These are phyloP conservation scores for Cladosporium colombiae DNA, from an alignment of 2,329 filamentous ascomycete genomes.

Conservation along the genomic window DNA sequence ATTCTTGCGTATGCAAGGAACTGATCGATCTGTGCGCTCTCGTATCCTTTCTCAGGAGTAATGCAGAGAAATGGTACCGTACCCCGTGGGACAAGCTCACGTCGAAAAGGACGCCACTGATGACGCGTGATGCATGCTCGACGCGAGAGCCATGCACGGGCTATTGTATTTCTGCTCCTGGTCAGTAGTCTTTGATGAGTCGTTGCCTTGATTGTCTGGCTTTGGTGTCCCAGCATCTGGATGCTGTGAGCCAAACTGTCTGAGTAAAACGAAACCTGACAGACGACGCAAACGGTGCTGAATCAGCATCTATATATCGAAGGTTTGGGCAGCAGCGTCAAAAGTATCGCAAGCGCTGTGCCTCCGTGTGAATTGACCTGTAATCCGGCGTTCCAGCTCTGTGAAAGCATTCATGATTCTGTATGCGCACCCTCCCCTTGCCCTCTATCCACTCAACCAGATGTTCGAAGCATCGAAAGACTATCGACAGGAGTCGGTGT, in stretches of 20 bases:
- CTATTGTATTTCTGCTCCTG: neutral
- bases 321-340: neutral
- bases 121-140: neutral
- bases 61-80: neutral
- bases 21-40: neutral
- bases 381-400: neutral
- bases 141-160: neutral
- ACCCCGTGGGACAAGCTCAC: neutral
- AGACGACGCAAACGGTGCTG: neutral
- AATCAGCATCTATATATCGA: neutral
- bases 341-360: neutral
- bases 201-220: neutral
- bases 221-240: neutral
- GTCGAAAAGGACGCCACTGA: neutral
- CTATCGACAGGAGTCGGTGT: neutral
- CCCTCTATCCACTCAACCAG: neutral
- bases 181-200: neutral
- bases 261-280: neutral
- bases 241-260: neutral
- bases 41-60: too few relatives aligned
- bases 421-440: neutral
- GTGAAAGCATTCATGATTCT: neutral
- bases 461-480: neutral
- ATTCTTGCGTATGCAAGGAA: neutral
- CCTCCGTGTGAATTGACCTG: neutral